These are phyloP conservation scores for Fusarium sulawesiense DNA, from an alignment of 2,329 filamentous ascomycete genomes.

Conservation along the genomic window DNA sequence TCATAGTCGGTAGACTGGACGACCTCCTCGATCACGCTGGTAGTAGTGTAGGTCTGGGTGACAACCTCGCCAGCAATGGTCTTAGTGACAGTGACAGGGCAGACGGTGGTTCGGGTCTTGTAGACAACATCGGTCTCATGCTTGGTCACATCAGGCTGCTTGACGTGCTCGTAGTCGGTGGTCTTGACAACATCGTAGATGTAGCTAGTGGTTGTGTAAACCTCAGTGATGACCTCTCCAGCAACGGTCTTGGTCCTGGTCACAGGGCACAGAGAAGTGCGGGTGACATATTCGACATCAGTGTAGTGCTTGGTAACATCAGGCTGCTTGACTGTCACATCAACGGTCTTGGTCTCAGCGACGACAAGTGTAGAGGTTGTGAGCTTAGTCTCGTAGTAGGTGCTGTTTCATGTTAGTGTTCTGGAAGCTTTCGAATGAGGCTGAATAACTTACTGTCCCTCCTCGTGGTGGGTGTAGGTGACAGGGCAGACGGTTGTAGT, in stretches of 20 bases:
- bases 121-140: conserved; percentile 51
- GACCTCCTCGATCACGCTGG: conserved; percentile 46
- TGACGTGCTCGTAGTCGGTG: conserved; percentile 51
- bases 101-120: conserved; percentile 58
- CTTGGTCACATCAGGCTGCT: conserved; percentile 52
- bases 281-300: conserved; percentile 54
- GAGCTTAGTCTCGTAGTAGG: conserved; percentile 56
- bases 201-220: conserved; percentile 47
- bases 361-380: conserved; percentile 59
- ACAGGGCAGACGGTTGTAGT: conserved; percentile 60
- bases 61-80: conserved; percentile 56
- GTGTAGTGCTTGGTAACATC: conserved; percentile 51
- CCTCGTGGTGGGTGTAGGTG: conserved; percentile 55
- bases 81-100: conserved; percentile 48
- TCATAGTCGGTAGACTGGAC: conserved; percentile 50
- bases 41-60: conserved; percentile 52
- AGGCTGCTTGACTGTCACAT: conserved; percentile 50
- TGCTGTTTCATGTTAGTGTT: conserved; percentile 47
- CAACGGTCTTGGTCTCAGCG: conserved; percentile 54
- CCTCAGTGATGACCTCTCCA: conserved; percentile 43
- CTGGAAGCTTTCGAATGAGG: background rate
- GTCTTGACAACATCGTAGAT: conserved; percentile 47
- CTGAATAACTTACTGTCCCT: conserved; percentile 53
- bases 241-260: conserved; percentile 52
- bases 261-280: conserved; percentile 59